Evolutionary conservation across 208 protist species (phyloP).

Genomic region (Leishmania major): DNA sequence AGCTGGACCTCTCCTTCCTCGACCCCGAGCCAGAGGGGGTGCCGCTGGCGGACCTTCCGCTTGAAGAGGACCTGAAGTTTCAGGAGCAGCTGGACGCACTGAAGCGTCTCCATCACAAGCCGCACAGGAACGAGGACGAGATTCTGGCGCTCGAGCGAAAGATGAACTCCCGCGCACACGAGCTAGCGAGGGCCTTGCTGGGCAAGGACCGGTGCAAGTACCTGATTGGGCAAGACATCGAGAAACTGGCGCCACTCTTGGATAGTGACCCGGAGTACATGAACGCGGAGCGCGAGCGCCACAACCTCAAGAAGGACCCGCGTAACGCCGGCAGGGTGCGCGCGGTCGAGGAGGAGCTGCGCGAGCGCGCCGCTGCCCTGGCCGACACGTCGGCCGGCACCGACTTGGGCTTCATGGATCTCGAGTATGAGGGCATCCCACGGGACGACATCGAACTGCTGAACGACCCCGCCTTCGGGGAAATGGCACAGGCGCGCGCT

Average conservation of each 20-base stretch:
- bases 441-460: constrained; percentile 56
- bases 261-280: constrained; percentile 52
- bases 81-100: constrained; percentile 52
- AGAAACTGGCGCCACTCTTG: constrained; percentile 48
- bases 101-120: constrained; percentile 43
- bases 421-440: constrained; percentile 77
- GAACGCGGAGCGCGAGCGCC: constrained; percentile 46
- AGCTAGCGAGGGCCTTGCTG: constrained; percentile 52
- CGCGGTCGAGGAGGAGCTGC: constrained; percentile 47
- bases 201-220: constrained; percentile 67
- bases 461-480: constrained; percentile 48
- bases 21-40: constrained; percentile 70
- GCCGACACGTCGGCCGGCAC: constrained; percentile 28
- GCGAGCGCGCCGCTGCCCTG: constrained; percentile 36
- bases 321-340: constrained; percentile 58
- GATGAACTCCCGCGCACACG: constrained; percentile 54
- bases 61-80: constrained; percentile 60
- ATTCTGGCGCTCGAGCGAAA: constrained; percentile 47
- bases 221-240: constrained; percentile 44
- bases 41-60: constrained; percentile 53
- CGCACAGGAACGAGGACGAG: constrained; percentile 31
- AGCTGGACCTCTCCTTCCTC: constrained; percentile 76
- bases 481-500: constrained; percentile 47
- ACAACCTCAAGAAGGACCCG: constrained; percentile 67
- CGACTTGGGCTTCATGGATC: constrained; percentile 65